These are phyloP conservation scores for Candida anglica DNA, from an alignment of 805 yeast species.

Conservation along the genomic window DNA sequence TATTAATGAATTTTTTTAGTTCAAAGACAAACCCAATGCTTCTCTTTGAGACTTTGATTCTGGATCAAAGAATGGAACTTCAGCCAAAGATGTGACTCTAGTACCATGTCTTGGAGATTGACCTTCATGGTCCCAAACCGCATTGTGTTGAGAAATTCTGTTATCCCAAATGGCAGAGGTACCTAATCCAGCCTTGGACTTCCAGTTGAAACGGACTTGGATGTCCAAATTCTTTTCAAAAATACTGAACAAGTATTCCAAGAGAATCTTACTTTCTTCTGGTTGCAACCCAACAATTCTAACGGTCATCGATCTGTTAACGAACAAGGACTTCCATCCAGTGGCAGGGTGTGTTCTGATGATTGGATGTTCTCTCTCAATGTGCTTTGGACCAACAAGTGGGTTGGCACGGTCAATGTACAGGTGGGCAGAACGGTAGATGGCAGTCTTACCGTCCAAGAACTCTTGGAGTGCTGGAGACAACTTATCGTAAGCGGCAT, in stretches of 20 bases:
- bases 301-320: constrained; percentile 49
- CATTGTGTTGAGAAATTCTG: constrained; percentile 50
- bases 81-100: constrained; percentile 49
- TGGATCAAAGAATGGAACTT: constrained; percentile 48
- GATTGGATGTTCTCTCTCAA: constrained; percentile 57
- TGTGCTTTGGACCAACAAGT: constrained; percentile 40
- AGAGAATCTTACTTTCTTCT: constrained; percentile 46
- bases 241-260: constrained; percentile 42
- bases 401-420: constrained; percentile 43
- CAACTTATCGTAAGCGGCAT: constrained; percentile 53
- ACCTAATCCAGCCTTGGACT: constrained; percentile 36
- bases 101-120: constrained; percentile 48
- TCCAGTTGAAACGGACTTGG: constrained; percentile 54
- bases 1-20: background rate
- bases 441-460: constrained; percentile 50
- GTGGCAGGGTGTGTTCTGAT: constrained; percentile 65
- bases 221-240: constrained; percentile 51
- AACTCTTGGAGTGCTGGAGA: constrained; percentile 48
- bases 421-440: constrained; percentile 38
- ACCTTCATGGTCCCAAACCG: constrained; percentile 48
- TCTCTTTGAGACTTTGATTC: constrained; percentile 51
- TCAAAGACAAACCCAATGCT: constrained; percentile 35
- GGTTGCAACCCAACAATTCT: constrained; percentile 51
- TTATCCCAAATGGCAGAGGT: constrained; percentile 61
- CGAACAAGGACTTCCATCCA: constrained; percentile 56